Evolutionary conservation across 2,329 filamentous ascomycete genomes (phyloP).

Genomic region (Colletotrichum liaoningense): DNA sequence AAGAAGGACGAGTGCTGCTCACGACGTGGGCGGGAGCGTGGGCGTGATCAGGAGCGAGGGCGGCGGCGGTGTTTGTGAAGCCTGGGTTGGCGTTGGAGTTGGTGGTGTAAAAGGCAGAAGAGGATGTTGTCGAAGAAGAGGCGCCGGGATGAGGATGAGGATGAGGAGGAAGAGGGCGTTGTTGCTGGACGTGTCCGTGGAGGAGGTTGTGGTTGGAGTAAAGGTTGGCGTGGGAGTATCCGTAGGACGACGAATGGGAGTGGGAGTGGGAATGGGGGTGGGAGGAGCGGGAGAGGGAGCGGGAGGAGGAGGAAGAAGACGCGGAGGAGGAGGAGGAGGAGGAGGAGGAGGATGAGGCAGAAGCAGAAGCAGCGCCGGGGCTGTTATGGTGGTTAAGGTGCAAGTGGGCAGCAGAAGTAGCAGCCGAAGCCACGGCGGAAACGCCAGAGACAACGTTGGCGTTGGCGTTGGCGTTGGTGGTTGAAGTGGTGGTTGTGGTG

Average conservation of each 20-base stretch:
- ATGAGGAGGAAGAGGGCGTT: background rate
- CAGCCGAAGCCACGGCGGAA: background rate
- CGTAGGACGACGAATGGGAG: slow-evolving; percentile 23
- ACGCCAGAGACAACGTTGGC: background rate
- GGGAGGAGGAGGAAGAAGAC: slow-evolving; percentile 11
- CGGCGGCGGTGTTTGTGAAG: slow-evolving; percentile 7
- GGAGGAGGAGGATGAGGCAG: background rate
- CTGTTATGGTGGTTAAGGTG: slow-evolving; percentile 1
- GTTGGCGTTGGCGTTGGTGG: background rate
- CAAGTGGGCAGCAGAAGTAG: slow-evolving; percentile 6
- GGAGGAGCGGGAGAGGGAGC: slow-evolving; percentile 16
- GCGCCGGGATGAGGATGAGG: slow-evolving; percentile 1
- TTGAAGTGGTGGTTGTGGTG: background rate
- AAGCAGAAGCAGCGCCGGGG: slow-evolving; percentile 20
- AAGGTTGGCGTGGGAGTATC: slow-evolving; percentile 5
- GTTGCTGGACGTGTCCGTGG: slow-evolving; percentile 15
- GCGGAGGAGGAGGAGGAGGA: slow-evolving; percentile 2
- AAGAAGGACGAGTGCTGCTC: slow-evolving; percentile 39
- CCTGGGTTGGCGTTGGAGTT: slow-evolving; percentile 10
- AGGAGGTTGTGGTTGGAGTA: background rate
- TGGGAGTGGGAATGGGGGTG: slow-evolving; percentile 31
- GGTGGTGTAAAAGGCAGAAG: slow-evolving; percentile 33
- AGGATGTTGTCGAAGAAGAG: slow-evolving; percentile 17
- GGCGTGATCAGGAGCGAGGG: slow-evolving; percentile 28
- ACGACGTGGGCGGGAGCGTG: slow-evolving; percentile 57